Evolutionary conservation across 2,329 filamentous ascomycete genomes (phyloP), one percentile per base, ranked within the genome.

Genomic region (Colletotrichum phormii): DNA sequence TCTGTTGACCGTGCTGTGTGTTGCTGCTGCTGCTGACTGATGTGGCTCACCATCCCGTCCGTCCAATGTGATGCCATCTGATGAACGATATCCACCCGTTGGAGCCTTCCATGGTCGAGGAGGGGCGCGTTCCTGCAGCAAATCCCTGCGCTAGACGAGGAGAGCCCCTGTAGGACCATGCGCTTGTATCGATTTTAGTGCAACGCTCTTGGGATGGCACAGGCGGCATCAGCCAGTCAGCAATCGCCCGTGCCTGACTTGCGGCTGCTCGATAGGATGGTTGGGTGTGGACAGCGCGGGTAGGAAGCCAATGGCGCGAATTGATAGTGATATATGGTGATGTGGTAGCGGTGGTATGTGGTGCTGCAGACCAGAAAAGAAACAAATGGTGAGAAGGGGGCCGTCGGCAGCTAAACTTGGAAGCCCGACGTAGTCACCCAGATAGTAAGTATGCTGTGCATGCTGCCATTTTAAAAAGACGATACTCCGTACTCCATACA

Each of bases 111-210:
- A 33, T 18, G 46, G 54, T 53, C n/a, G 51, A 33, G 66, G 55
- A 73, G 73, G 67, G 67, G 73, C 71, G 71, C 71, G 73, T 75
- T 75, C 73, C 73, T 75, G 71, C 71, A 73, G 65, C 51, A 60
- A 62, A 74, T 66, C 73, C 65, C 33, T 66, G 73, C 70, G 53
- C 53, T 64, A 64, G 58, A 49, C 71, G 37, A 62, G 71, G 71
- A 51, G 13, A 29, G 49, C 57, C 71, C 71, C 59, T 73, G 71
- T 63, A 63, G n/a, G 26, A 59, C 61, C 37, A 59, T 73, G 58
- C 58, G 46, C 42, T 64, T 60, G 71, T 65, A 49, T 67, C 67
- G 57, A 59, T 63, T 66, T 67, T 67, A 72, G 71, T 73, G 68
- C 58, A 72, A 71, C 66, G 66, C 61, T 73, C 24, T 53, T 65